Evolutionary conservation across 140 eudicot species (phyloP).

Genomic region (Cichorium intybus): DNA sequence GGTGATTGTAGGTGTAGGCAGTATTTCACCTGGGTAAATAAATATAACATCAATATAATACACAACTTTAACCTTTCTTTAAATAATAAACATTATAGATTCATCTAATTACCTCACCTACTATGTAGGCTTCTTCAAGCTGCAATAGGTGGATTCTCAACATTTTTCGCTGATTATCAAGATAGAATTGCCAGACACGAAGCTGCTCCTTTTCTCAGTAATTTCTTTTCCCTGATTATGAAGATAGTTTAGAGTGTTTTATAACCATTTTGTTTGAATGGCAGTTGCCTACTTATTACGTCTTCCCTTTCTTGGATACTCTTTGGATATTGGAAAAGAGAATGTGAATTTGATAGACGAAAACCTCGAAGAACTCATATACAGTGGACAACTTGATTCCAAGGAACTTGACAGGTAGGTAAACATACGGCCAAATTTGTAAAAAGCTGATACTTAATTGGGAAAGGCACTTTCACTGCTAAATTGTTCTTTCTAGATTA

Average conservation of each 20-base stretch:
- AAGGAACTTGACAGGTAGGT: conserved; percentile 91
- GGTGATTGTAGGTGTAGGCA: conserved; percentile 89
- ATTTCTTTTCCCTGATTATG: conserved; percentile 5
- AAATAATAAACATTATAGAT: conserved; percentile 1
- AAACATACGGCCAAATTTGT: too few species aligned
- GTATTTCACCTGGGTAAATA: conserved; percentile 97
- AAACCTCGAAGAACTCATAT: conserved; percentile 79
- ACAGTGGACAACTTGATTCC: conserved; percentile 93
- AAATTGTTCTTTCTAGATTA: background rate
- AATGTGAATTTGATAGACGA: conserved; percentile 86
- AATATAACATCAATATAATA: conserved; percentile 15
- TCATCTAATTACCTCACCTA: conserved; percentile 20
- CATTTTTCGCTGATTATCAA: conserved; percentile 87
- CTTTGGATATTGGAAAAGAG: conserved; percentile 93
- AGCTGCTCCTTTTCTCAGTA: conserved; percentile 97
- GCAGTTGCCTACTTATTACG: conserved; percentile 93
- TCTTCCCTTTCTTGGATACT: conserved; percentile 82
- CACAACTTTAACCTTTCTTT: background rate
- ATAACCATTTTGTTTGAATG: conserved; percentile 6
- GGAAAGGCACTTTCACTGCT: too few species aligned
- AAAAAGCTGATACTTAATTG: too few species aligned
- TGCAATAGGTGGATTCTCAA: conserved; percentile 76
- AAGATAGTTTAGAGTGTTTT: too few species aligned
- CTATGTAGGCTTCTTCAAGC: conserved; percentile 96
- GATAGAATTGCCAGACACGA: conserved; percentile 95